Evolutionary conservation across 495 filamentous ascomycete species (phyloP).

Genomic region (Xylaria nigripes): DNA sequence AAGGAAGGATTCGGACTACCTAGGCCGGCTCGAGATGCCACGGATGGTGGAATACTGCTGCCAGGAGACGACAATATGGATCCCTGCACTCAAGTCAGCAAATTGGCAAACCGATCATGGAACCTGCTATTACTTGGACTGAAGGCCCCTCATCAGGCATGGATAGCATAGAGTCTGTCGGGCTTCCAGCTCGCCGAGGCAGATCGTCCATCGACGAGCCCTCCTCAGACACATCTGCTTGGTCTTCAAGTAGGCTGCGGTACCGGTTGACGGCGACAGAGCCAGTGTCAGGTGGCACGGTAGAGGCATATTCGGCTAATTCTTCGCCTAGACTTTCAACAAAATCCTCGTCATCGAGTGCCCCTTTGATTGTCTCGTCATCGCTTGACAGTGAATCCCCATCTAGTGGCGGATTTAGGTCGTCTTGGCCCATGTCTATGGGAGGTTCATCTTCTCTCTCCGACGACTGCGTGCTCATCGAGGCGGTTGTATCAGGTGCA

Average conservation of each 20-base stretch:
- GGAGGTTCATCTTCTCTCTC: slow-evolving; percentile 40
- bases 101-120: slow-evolving; percentile 18
- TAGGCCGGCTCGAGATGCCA: slow-evolving; percentile 39
- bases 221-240: slow-evolving; percentile 40
- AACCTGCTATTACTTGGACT: slow-evolving; percentile 54
- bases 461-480: slow-evolving; percentile 44
- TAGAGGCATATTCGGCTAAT: slow-evolving; percentile 12
- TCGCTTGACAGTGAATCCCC: slow-evolving; percentile 33
- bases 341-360: slow-evolving; percentile 33
- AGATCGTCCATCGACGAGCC: slow-evolving; percentile 33
- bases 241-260: slow-evolving; percentile 32
- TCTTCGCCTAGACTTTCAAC: slow-evolving; percentile 36
- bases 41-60: slow-evolving; percentile 49
- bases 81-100: slow-evolving; percentile 45
- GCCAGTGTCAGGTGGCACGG: slow-evolving; percentile 21
- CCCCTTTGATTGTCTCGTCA: slow-evolving; percentile 37
- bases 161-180: slow-evolving; percentile 48
- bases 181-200: slow-evolving; percentile 36
- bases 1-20: slow-evolving; percentile 67
- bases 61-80: slow-evolving; percentile 71
- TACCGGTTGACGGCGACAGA: slow-evolving; percentile 39
- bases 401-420: slow-evolving; percentile 28
- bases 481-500: slow-evolving; percentile 26
- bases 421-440: slow-evolving; percentile 35
- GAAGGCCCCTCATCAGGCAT: slow-evolving; percentile 87